phyloP scores from a whole-genome alignment of 2,329 filamentous ascomycete species.

The Nemania sp. region DNA sequence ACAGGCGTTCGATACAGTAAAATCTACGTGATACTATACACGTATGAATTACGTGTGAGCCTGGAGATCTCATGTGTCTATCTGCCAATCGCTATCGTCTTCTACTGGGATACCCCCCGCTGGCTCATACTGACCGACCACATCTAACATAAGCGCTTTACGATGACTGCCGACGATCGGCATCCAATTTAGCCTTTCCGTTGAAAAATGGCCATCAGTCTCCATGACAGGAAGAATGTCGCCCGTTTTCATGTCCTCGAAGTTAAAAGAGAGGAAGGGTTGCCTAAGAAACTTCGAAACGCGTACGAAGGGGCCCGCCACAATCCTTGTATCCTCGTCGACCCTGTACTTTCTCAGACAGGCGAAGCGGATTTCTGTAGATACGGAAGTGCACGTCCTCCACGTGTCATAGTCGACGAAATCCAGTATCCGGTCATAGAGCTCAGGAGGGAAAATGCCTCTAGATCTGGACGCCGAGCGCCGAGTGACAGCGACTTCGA shows the following conservation, averaged over 20 bases:
- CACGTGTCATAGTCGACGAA: constrained; percentile 42
- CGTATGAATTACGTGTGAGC: too few relatives aligned
- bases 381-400: constrained; percentile 38
- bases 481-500: constrained; percentile 37
- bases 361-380: constrained; percentile 26
- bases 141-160: constrained; percentile 24
- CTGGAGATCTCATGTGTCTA: too few relatives aligned
- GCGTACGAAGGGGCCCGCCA: constrained; percentile 16
- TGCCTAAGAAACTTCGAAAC: background rate
- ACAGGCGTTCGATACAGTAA: too few relatives aligned
- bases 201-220: background rate
- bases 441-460: constrained; percentile 34
- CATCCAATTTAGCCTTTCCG: constrained; percentile 17
- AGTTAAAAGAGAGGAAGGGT: background rate
- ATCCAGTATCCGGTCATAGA: constrained; percentile 38
- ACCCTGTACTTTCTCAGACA: constrained; percentile 41
- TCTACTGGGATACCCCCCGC: constrained; percentile 5
- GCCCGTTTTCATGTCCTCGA: constrained; percentile 16
- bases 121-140: constrained; percentile 12
- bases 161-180: constrained; percentile 19
- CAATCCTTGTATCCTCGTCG: constrained; percentile 33
- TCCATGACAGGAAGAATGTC: background rate
- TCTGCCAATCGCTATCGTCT: background rate
- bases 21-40: too few relatives aligned
- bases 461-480: constrained; percentile 25